These are phyloP conservation scores for Suillus placidus DNA, from an alignment of 768 basidiomycete species.

Conservation along the genomic window DNA sequence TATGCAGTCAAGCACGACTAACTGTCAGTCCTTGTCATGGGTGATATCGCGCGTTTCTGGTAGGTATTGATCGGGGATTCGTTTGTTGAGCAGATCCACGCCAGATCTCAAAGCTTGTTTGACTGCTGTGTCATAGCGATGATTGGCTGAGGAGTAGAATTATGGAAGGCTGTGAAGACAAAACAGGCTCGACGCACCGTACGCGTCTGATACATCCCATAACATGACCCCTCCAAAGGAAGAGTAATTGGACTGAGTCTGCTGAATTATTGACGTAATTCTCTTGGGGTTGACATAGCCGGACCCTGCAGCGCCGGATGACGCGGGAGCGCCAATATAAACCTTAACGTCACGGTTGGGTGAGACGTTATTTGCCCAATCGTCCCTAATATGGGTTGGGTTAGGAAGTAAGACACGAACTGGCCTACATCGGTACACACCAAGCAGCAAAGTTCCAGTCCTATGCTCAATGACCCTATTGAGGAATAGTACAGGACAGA, in stretches of 20 bases:
- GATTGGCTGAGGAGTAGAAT: conserved; percentile 44
- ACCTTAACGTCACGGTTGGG: conserved; percentile 39
- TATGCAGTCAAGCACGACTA: not conserved
- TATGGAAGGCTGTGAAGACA: not conserved
- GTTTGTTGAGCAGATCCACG: not conserved
- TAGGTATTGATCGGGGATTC: not conserved
- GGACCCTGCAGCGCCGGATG: conserved; percentile 42
- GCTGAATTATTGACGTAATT: conserved; percentile 36
- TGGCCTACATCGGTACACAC: conserved; percentile 15
- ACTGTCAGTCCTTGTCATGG: not conserved
- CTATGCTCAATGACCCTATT: conserved; percentile 28
- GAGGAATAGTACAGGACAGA: not conserved
- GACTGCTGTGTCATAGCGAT: conserved; percentile 60
- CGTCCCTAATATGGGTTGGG: conserved; percentile 42
- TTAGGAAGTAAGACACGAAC: conserved; percentile 15
- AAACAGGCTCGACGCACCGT: conserved; percentile 19
- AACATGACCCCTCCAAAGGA: conserved; percentile 51
- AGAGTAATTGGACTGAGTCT: conserved; percentile 41
- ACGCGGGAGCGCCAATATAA: conserved; percentile 48
- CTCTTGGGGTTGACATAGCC: conserved; percentile 39
- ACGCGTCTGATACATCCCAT: conserved; percentile 50
- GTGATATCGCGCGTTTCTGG: not conserved
- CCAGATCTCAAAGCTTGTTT: conserved; percentile 49
- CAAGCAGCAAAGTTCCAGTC: conserved; percentile 43
- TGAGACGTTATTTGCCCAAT: conserved; percentile 40